These are phyloP conservation scores for Coemansia sp. DNA, from an alignment of 192 early-diverging fungal species.

Conservation along the genomic window DNA sequence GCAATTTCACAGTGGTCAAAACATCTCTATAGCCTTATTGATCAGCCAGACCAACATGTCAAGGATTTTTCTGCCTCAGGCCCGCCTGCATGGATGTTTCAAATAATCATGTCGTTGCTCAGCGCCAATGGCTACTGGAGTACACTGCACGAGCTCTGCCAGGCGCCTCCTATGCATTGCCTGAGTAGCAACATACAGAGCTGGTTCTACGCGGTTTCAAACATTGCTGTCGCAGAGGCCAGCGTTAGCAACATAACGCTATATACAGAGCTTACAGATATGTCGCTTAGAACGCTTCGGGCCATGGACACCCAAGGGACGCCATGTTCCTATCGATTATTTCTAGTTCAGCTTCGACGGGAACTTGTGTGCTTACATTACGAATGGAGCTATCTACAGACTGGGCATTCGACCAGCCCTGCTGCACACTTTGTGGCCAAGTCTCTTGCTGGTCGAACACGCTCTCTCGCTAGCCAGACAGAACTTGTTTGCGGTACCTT, in stretches of 20 bases:
- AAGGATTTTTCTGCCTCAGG: constrained; percentile 11
- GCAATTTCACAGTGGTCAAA: constrained; percentile 14
- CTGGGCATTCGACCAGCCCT: constrained; percentile 1
- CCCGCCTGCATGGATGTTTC: constrained; percentile 34
- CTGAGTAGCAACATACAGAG: constrained; percentile 17
- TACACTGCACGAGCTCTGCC: constrained; percentile 17
- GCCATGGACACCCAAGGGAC: constrained; percentile 20
- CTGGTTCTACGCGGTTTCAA: constrained; percentile 21
- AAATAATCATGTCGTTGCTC: constrained; percentile 24
- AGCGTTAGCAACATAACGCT: constrained; percentile 3
- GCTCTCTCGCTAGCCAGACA: constrained; percentile 10
- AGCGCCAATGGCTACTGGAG: constrained; percentile 24
- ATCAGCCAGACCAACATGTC: not conserved
- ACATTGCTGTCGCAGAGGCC: constrained; percentile 29
- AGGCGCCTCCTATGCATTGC: constrained; percentile 11
- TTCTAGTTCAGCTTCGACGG: constrained; percentile 34
- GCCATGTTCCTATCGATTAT: constrained; percentile 21
- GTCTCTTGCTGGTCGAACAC: constrained; percentile 18
- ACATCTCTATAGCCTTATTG: not conserved
- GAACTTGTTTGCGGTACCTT: not conserved
- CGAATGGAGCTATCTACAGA: constrained; percentile 10
- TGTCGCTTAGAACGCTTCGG: constrained; percentile 19
- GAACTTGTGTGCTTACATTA: constrained; percentile 18
- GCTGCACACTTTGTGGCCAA: constrained; percentile 6
- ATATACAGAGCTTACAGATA: constrained; percentile 12